Evolutionary conservation across 2,329 filamentous ascomycete species (phyloP), one percentile per base, ranked within the genome.

Genomic region (Pseudogymnoascus sp.): DNA sequence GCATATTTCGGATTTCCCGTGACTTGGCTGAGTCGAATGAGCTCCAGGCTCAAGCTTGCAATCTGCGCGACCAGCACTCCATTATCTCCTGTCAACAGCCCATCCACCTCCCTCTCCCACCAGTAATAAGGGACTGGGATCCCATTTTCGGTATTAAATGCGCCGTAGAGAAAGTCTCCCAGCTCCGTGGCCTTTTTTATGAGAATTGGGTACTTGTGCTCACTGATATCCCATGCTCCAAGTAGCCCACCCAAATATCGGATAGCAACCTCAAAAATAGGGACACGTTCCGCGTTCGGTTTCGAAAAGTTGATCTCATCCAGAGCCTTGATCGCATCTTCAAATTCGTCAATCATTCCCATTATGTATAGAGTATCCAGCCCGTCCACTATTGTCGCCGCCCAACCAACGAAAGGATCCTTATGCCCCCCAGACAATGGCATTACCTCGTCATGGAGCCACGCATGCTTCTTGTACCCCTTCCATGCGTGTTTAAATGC

Each of bases 371-470:
- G 79, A 0, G 90, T 91, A 71, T 96, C 91, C 61, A 93, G 77
- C 0, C 84, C 80, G 76, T 96, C 91, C 4, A 96, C 89, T 65
- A 96, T 72, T 0, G 91, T 95, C 8, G 91, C 91, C 21, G 89
- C 89, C 91, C 91, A 96, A 44, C 89, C 90, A 71, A 90, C 93
- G 74, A 96, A 97, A 0, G 90, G 89, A 71, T 97, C 88, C 24
- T 84, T 84, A 66, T 78, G 83, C 7, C 76, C 77, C 63, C 86
- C 86, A 19, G 84, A 83, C 13, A 93, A 77, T 2, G 93, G 93
- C 61, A 77, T 81, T 11, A 97, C 77, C 76, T 97, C 93, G 72
- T 97, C 93, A 68, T 93, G 89, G 67, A 86, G 84, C 84, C 89
- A 93, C 8, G 92, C 93, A 69, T 86, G 81, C 65, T 85, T 80